A percentile compares a stretch with the other conserved stretches of the same genome.
phyloP scores from a whole-genome alignment of 2,329 filamentous ascomycete species.

The Aspergillus vadensis region DNA sequence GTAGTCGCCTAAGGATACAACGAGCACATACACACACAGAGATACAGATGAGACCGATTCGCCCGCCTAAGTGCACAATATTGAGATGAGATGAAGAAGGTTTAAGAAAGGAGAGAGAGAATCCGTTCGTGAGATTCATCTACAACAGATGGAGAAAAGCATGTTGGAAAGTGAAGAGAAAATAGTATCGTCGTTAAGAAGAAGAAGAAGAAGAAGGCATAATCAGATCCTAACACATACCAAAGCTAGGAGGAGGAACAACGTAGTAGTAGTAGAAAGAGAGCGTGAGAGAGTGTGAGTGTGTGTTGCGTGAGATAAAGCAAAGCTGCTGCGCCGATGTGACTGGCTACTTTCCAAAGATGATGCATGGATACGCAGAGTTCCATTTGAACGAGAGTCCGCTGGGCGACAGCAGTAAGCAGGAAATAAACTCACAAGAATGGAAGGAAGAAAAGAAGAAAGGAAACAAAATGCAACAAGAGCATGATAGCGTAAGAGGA shows the following conservation, averaged over 20 bases:
- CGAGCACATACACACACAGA: constrained; percentile 9
- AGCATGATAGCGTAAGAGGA: constrained; percentile 14
- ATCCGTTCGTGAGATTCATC: constrained; percentile 24
- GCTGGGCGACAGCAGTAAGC: constrained; percentile 23
- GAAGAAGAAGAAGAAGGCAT: constrained; percentile 1
- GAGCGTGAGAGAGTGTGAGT: constrained; percentile 35
- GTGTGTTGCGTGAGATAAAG: constrained; percentile 13
- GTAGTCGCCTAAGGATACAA: background rate
- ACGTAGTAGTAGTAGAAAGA: constrained; percentile 16
- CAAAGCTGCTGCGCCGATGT: constrained; percentile 27
- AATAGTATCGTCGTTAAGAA: constrained; percentile 6
- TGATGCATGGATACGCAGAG: constrained; percentile 13
- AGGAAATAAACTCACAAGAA: constrained; percentile 20
- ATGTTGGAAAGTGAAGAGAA: background rate
- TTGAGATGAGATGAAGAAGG: constrained; percentile 15
- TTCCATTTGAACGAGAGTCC: constrained; percentile 14
- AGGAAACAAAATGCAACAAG: constrained; percentile 20
- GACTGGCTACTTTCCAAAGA: constrained; percentile 33
- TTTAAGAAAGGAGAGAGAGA: constrained; percentile 23
- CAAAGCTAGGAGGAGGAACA: constrained; percentile 1
- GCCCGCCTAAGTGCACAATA: constrained; percentile 19
- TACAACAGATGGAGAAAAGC: constrained; percentile 1
- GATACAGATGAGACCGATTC: constrained; percentile 28
- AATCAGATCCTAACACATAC: constrained; percentile 11
- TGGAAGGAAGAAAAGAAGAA: constrained; percentile 21